phyloP scores from a whole-genome alignment of 768 basidiomycete genomes.

The Lactarius trivialis region DNA sequence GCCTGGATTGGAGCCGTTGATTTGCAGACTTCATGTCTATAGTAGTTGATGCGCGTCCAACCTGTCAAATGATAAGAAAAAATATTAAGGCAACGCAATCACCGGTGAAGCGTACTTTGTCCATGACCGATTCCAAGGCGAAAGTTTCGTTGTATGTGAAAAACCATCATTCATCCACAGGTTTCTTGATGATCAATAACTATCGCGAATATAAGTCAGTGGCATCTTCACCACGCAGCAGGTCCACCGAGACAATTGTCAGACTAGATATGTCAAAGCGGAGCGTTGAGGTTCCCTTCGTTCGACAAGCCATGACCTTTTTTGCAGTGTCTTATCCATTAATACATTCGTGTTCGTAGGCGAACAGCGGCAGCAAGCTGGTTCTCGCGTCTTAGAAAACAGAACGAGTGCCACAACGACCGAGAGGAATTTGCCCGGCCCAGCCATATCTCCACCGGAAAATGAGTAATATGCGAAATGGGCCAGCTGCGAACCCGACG shows the following conservation, averaged over 20 bases:
- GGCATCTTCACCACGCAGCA: constrained; percentile 80
- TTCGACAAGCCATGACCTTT: no score
- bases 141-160: constrained; percentile 73
- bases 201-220: constrained; percentile 28
- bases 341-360: no score
- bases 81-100: constrained; percentile 3
- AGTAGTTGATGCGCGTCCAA: constrained; percentile 81
- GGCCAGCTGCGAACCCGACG: constrained; percentile 91
- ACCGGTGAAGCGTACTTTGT: constrained; percentile 54
- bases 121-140: constrained; percentile 72
- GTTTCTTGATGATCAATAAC: constrained; percentile 86
- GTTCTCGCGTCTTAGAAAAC: constrained; percentile 80
- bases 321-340: no score
- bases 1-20: constrained; percentile 19
- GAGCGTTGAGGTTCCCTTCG: constrained; percentile 74
- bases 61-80: constrained; percentile 38
- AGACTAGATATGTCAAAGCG: constrained; percentile 83
- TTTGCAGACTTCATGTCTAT: constrained; percentile 44
- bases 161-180: constrained; percentile 91
- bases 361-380: constrained; percentile 61
- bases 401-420: constrained; percentile 84
- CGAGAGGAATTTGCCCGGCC: constrained; percentile 54
- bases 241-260: constrained; percentile 69
- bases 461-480: constrained; percentile 75
- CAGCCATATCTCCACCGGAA: constrained; percentile 50